Evolutionary conservation across 345 rosid species (phyloP).

Genomic region (Eucalyptus pauciflora): DNA sequence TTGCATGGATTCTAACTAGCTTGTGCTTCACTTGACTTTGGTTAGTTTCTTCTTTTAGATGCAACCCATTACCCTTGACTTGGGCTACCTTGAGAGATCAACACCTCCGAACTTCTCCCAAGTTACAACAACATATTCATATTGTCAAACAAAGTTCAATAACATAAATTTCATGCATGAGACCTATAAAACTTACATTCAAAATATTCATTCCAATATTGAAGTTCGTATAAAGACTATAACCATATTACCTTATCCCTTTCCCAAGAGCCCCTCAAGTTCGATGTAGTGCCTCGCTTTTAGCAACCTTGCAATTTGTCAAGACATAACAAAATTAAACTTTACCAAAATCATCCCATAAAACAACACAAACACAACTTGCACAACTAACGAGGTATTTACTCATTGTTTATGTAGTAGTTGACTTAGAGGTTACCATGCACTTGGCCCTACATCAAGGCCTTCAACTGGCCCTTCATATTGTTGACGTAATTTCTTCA

Average conservation of each 20-base stretch:
- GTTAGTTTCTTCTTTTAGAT: neutral
- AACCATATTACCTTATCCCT: neutral
- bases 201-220: neutral
- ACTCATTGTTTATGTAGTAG: neutral
- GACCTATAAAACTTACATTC: neutral
- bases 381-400: neutral
- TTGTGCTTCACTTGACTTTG: neutral
- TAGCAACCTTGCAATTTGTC: neutral
- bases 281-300: neutral
- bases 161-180: neutral
- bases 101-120: neutral
- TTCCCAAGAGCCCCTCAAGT: neutral
- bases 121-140: no score
- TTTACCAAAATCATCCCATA: neutral
- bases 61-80: neutral
- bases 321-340: neutral
- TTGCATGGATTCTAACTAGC: neutral
- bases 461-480: neutral
- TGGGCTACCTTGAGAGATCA: neutral
- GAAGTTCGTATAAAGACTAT: neutral
- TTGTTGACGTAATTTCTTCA: neutral
- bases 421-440: neutral
- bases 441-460: neutral
- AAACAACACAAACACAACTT: neutral
- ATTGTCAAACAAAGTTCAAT: neutral